These are phyloP conservation scores for Podaxis pistillaris DNA, from an alignment of 768 basidiomycete genomes.

Conservation along the genomic window DNA sequence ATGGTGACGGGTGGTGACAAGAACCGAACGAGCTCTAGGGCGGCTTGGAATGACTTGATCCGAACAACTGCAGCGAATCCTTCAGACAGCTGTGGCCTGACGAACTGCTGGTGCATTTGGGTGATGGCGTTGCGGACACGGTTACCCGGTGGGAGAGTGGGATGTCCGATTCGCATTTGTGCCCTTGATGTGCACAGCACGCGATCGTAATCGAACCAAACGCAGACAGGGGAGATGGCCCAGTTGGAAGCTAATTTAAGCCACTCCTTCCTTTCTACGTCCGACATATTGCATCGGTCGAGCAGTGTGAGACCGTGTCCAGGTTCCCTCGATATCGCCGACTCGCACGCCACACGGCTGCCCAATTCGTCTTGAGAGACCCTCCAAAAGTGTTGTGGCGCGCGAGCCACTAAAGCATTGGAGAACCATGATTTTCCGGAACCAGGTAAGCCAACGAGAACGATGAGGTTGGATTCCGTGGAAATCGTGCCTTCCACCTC, in stretches of 20 bases:
- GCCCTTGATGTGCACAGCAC: conserved; percentile 52
- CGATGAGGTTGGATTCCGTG: conserved; percentile 38
- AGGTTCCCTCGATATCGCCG: conserved; percentile 41
- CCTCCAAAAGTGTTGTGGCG: conserved; percentile 39
- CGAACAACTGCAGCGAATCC: conserved; percentile 51
- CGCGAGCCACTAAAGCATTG: conserved; percentile 42
- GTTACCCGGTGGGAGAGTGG: conserved; percentile 54
- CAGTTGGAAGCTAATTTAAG: conserved; percentile 47
- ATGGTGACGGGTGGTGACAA: conserved; percentile 36
- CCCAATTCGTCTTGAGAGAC: conserved; percentile 60
- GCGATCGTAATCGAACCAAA: conserved; percentile 54
- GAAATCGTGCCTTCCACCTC: conserved; percentile 42
- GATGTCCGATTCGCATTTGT: conserved; percentile 56
- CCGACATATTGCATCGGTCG: conserved; percentile 55
- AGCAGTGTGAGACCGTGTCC: conserved; percentile 42
- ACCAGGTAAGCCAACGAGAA: conserved; percentile 62
- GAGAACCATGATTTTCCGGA: conserved; percentile 61
- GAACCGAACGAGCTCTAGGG: conserved; percentile 41
- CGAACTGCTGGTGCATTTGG: conserved; percentile 49
- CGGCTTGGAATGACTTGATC: conserved; percentile 50
- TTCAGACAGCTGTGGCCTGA: conserved; percentile 44
- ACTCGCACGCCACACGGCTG: conserved; percentile 47
- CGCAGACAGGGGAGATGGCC: conserved; percentile 42
- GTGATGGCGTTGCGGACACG: conserved; percentile 54
- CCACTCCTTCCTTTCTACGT: conserved; percentile 48